A percentile compares a stretch with the other conserved stretches of the same genome.
Evolutionary conservation across 2,329 filamentous ascomycete genomes (phyloP).

Genomic region (Davidsoniella neocaledoniae): DNA sequence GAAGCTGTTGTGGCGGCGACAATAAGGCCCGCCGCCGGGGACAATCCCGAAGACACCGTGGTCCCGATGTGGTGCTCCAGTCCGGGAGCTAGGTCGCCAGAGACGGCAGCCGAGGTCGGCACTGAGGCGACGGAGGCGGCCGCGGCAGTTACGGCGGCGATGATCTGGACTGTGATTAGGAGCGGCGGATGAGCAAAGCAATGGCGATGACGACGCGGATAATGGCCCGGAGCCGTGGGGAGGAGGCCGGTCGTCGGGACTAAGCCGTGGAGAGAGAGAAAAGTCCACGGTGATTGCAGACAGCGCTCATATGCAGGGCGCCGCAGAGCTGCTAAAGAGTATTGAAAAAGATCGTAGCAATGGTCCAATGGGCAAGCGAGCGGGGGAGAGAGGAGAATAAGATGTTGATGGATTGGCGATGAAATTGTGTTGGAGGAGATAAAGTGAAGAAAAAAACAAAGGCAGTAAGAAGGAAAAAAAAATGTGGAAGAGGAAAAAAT

Average conservation of each 20-base stretch:
- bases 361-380: neutral
- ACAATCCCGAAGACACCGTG: neutral
- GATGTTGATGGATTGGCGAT: neutral
- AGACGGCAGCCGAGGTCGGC: too few relatives aligned
- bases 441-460: slow-evolving; percentile 2
- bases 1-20: slow-evolving; percentile 6
- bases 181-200: neutral
- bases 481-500: neutral
- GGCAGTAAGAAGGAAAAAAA: neutral
- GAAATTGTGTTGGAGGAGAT: neutral
- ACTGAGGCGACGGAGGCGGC: too few relatives aligned
- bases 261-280: slow-evolving; percentile 12
- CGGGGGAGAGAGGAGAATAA: slow-evolving; percentile 1
- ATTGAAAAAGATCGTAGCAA: neutral
- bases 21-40: slow-evolving; percentile 4
- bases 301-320: slow-evolving; percentile 13
- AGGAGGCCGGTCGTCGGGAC: slow-evolving; percentile 12
- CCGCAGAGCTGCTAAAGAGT: neutral
- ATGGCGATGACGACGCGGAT: neutral
- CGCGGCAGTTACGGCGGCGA: too few relatives aligned
- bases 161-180: too few relatives aligned
- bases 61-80: slow-evolving; percentile 1
- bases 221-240: slow-evolving; percentile 6
- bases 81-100: neutral
- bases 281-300: slow-evolving; percentile 7